Evolutionary conservation across 352 stramenopile genomes (phyloP).

Genomic region (Phytopythium mirpurense): DNA sequence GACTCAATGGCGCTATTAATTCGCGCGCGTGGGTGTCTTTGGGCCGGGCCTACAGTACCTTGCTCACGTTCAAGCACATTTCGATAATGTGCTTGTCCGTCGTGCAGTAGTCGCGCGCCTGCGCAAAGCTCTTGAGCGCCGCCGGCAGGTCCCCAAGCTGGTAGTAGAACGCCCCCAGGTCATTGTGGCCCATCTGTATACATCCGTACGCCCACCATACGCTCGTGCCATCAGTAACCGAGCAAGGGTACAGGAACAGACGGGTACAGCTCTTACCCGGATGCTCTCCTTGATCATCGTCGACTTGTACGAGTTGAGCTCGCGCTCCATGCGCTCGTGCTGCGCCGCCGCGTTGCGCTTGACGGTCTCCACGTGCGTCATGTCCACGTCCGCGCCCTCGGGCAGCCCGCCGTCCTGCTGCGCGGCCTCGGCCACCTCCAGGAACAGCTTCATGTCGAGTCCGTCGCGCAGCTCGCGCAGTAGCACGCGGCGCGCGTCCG

Average conservation of each 20-base stretch:
- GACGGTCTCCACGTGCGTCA: constrained; percentile 53
- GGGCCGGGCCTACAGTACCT: no score
- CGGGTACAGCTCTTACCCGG: constrained; percentile 33
- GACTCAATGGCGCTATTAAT: no score
- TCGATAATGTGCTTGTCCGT: constrained; percentile 88
- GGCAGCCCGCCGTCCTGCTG: constrained; percentile 18
- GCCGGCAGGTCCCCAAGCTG: constrained; percentile 66
- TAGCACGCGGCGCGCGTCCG: constrained; percentile 43
- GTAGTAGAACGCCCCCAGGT: constrained; percentile 87
- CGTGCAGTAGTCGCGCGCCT: constrained; percentile 88
- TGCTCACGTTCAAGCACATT: constrained; percentile 89
- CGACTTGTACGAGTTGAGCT: constrained; percentile 90
- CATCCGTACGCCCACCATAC: no score
- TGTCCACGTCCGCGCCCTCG: constrained; percentile 35
- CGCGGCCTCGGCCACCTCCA: constrained; percentile 44
- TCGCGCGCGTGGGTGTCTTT: no score
- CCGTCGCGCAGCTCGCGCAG: constrained; percentile 56
- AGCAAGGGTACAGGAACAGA: no score
- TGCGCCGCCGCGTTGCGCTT: constrained; percentile 58
- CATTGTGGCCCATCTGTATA: constrained; percentile 88
- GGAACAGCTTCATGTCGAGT: constrained; percentile 69
- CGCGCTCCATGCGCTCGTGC: constrained; percentile 81
- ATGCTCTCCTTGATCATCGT: constrained; percentile 92
- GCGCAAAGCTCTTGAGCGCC: constrained; percentile 81
- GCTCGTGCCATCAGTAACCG: not conserved